A percentile compares a stretch with the other conserved stretches of the same genome.
Conservation (phyloP, 139 green algal genomes). For the Chloropicon primus region DNA sequence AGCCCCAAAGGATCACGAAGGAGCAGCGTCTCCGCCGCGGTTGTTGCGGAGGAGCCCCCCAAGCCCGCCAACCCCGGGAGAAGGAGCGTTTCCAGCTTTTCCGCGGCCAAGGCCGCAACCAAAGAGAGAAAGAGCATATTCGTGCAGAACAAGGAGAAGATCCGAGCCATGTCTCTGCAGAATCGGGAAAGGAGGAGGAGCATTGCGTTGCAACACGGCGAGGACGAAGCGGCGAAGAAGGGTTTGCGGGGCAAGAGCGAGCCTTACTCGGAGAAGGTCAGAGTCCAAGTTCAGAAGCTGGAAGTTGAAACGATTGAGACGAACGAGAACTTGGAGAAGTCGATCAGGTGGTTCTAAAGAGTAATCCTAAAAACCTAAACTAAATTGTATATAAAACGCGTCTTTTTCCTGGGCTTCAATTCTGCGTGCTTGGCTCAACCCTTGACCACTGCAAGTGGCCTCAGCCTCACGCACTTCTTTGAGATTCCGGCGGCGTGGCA, state of each 20-base stretch:
- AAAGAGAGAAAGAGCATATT: neutral
- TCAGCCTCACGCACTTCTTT: constrained; percentile 63
- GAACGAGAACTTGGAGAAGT: neutral
- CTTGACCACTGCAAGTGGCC: constrained; percentile 77
- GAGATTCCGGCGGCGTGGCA: constrained; percentile 69
- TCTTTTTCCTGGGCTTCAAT: neutral
- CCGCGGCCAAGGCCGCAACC: neutral
- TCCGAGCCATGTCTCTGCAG: neutral
- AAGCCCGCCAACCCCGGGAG: neutral
- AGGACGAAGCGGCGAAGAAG: neutral
- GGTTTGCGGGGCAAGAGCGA: neutral
- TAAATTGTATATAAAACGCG: no score
- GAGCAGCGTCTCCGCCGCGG: no score
- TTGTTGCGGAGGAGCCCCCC: no score
- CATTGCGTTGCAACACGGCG: neutral
- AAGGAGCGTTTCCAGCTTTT: neutral
- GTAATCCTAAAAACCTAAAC: no score
- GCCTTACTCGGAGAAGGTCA: neutral
- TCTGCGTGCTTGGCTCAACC: no score
- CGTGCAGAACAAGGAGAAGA: neutral
- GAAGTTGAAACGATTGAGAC: neutral
- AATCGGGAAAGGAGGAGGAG: neutral
- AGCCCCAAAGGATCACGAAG: neutral
- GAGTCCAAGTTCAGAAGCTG: neutral
- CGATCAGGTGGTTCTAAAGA: neutral